Evolutionary conservation across 495 filamentous ascomycete genomes (phyloP), one percentile per base, ranked within the genome.

Genomic region (Paragyromitra xinjiangensis): DNA sequence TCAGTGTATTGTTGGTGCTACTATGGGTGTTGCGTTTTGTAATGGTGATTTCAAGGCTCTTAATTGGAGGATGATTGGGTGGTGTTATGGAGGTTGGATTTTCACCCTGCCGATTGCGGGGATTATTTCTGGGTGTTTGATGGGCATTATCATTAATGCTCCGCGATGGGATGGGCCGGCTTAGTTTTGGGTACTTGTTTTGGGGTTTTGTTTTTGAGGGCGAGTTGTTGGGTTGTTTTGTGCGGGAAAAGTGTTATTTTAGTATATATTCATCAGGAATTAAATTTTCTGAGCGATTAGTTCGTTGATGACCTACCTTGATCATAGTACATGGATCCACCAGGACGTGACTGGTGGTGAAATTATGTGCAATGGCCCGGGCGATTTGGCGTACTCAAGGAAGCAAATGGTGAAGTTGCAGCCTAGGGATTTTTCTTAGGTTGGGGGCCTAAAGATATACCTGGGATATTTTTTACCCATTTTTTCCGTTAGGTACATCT

Each of bases 11-110:
- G 87, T 87, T 1, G 89, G 89, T 39, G 87, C 89, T 12, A 88
- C 87, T 6, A 87, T 91, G 71, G 89, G 89, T 59, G 89, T 91
- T 42, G 89, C 88, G 62, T 87, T 91, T 64, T 89, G 87, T 83
- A 90, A 88, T 65, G 87, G 87, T 56, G 86, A 86, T 55, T 85
- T 86, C 82, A 85, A 85, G 53, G 87, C 88, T 29, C 86, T 90
- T 69, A 91, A 91, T 82, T 91, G 87, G 87, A 84, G 86, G 50
- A 87, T 88, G 86, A 84, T 91, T 50, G 85, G 72, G 22, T 88
- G 85, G 84, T 88, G 90, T 78, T 87, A 89, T 75, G 74, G 85
- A 11, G 86, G 87, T 50, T 91, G 89, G 89, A 81, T 90, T 66
- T 82, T 89, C 34, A 90, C 89, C 6, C 82, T 91, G 39, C 89